A percentile compares a stretch with the other conserved stretches of the same genome.
phyloP scores from a whole-genome alignment of 179 eudicot genomes.

The Camellia oleifera region DNA sequence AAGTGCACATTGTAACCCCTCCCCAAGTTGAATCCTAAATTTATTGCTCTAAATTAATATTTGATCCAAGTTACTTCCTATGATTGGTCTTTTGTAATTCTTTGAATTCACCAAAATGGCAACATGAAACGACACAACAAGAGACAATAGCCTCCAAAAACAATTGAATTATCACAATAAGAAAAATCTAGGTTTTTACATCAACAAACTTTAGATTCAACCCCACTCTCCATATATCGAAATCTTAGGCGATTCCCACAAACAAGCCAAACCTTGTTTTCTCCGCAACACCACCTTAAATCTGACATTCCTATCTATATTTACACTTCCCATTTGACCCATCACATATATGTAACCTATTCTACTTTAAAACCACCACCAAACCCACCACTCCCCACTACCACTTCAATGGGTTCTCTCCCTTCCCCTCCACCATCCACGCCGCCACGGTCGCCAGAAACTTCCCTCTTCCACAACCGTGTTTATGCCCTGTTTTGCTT shows the following conservation, averaged over 20 bases:
- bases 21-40: too few species aligned
- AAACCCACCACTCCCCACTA: neutral
- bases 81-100: too few species aligned
- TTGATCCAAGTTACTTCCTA: too few species aligned
- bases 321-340: neutral
- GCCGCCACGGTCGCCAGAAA: slow-evolving; percentile 7
- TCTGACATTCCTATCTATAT: neutral
- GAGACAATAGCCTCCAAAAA: neutral
- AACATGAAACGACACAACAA: neutral
- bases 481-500: slow-evolving; percentile 22
- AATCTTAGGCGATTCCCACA: neutral
- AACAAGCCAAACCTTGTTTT: neutral
- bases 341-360: too few species aligned
- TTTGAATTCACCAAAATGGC: too few species aligned
- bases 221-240: neutral
- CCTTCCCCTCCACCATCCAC: slow-evolving; percentile 3
- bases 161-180: neutral
- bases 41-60: too few species aligned
- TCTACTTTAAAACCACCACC: neutral
- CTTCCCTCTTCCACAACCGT: neutral
- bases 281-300: neutral
- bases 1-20: too few species aligned
- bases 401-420: slow-evolving; percentile 19
- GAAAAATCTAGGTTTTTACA: neutral
- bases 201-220: neutral